A percentile compares a stretch with the other conserved stretches of the same genome.
Conservation (phyloP, 495 filamentous ascomycete species). For the Parachaetomium inaequale region DNA sequence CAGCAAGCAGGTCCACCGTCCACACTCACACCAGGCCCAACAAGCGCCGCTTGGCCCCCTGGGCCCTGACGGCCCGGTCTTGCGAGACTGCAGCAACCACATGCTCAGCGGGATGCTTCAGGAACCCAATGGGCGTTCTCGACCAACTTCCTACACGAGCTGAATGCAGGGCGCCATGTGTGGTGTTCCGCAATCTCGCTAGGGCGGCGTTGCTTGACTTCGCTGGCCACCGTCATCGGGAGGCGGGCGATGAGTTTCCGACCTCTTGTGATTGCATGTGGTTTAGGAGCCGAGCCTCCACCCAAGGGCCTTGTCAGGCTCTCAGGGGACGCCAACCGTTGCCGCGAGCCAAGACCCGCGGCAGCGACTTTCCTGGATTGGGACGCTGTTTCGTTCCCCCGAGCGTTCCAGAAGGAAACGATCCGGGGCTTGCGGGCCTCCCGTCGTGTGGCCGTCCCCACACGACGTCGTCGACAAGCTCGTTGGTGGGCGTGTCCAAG, state of each 20-base stretch:
- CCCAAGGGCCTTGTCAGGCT: too few species aligned
- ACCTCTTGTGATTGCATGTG: not conserved
- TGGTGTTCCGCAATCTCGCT: slow-evolving; percentile 10
- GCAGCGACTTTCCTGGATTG: not conserved
- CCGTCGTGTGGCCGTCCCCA: not conserved
- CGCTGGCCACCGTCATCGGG: not conserved
- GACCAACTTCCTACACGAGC: not conserved
- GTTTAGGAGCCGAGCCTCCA: not conserved
- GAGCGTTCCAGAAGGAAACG: not conserved
- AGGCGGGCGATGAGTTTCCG: not conserved
- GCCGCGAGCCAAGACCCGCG: not conserved
- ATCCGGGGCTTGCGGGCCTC: not conserved
- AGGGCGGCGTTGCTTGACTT: not conserved
- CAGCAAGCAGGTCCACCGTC: too few species aligned
- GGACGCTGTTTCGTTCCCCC: not conserved
- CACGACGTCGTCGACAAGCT: not conserved
- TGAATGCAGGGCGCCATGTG: not conserved
- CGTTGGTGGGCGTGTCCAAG: not conserved
- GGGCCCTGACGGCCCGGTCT: not conserved
- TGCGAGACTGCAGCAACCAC: not conserved
- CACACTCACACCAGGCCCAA: too few species aligned
- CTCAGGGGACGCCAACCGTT: not conserved
- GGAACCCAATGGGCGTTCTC: not conserved
- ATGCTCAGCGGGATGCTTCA: not conserved
- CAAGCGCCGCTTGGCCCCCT: not conserved